Evolutionary conservation across 805 yeast species (phyloP), one percentile per base, ranked within the genome.

Genomic region (Ogataea allantospora): DNA sequence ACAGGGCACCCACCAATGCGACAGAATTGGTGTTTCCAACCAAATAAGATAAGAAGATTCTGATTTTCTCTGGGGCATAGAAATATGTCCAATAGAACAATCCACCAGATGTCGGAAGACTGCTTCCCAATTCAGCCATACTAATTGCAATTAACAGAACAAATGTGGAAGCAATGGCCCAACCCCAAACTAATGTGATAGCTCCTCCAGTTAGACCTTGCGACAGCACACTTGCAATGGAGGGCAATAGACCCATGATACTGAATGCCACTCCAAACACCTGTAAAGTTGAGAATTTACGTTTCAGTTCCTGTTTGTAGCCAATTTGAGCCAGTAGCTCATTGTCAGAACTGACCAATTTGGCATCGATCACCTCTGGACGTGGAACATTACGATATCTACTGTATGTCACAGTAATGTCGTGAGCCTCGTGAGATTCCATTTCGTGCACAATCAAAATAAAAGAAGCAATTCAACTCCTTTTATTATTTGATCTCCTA

Each of bases 101-200:
- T 27, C 84, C 85, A 8, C 81, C 73, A 4, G 79, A 66, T 3
- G 82, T 77, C 17, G 85, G 85, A 58, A 75, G 70, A 5, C 81
- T 73, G 29, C 75, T 67, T 13, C 80, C 76, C 22, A 78, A 60
- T 50, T 80, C 85, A 0, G 83, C 80, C 71, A 80, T 64, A 14
- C 77, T 66, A 26, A 71, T 59, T 11, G 80, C 81, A 26, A 78
- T 81, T 1, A 71, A 63, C 17, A 71, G 63, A 34, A 79, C 69
- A 24, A 78, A 72, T 12, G 71, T 73, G 52, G 41, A 78, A 52
- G 71, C 73, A 27, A 53, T 41, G 6, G 34, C 23, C 57, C 57
- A 69, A 19, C 71, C 70, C 83, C 83, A 78, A 4, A 79, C 71
- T 31, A 78, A 55, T 2, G 82, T 82, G 18, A 76, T 68, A 7